Evolutionary conservation across 2,329 filamentous ascomycete genomes (phyloP).

Genomic region (Niveomyces coronatus): DNA sequence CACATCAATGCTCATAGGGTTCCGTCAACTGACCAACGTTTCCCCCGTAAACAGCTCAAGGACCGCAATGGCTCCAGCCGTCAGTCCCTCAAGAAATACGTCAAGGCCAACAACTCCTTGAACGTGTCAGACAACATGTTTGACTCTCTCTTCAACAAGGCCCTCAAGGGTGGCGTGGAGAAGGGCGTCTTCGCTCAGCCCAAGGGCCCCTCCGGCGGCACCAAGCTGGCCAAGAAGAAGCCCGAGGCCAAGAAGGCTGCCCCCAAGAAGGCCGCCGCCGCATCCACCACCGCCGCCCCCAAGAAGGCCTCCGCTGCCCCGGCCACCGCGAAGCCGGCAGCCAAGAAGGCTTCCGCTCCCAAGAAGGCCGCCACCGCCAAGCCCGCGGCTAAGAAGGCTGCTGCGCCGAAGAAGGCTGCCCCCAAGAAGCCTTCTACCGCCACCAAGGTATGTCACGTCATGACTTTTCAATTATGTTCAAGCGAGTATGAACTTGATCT

Average conservation of each 20-base stretch:
- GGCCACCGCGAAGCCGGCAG: constrained; percentile 18
- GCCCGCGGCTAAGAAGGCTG: constrained; percentile 13
- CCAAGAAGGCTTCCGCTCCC: constrained; percentile 29
- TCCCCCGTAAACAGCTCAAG: constrained; percentile 52
- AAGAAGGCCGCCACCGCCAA: constrained; percentile 26
- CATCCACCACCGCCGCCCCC: constrained; percentile 24
- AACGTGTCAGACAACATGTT: constrained; percentile 45
- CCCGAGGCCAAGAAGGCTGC: constrained; percentile 28
- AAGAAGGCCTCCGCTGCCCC: constrained; percentile 43
- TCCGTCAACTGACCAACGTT: too few relatives aligned
- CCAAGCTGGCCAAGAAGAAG: constrained; percentile 83
- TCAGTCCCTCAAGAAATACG: constrained; percentile 52
- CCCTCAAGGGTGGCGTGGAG: constrained; percentile 71
- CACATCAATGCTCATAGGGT: too few relatives aligned
- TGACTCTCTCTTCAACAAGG: constrained; percentile 74
- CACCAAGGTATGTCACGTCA: constrained; percentile 11
- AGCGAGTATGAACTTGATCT: neutral
- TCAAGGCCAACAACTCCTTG: constrained; percentile 44
- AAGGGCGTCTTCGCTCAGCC: constrained; percentile 81
- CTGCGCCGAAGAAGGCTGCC: constrained; percentile 33
- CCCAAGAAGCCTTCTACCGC: constrained; percentile 32
- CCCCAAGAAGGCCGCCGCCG: constrained; percentile 19
- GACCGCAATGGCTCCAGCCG: constrained; percentile 53
- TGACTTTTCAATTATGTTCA: too few relatives aligned
- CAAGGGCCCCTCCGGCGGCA: constrained; percentile 83